A percentile compares a stretch with the other conserved stretches of the same genome.
phyloP scores from a whole-genome alignment of 345 rosid genomes.

The Camelina hispida region DNA sequence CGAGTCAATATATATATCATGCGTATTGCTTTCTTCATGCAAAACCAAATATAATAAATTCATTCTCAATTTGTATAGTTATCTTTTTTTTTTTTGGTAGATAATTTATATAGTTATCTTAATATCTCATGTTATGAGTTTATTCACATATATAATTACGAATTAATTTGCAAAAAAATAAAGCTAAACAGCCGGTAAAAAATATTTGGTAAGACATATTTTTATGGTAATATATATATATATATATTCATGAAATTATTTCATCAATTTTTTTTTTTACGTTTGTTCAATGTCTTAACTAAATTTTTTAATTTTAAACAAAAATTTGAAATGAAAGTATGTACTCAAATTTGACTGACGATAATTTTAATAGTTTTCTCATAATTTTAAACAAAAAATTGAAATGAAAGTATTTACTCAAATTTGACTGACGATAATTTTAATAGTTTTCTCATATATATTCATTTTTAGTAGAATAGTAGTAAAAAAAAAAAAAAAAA shows the following conservation, averaged over 20 bases:
- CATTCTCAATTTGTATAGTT: not conserved
- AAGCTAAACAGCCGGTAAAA: not conserved
- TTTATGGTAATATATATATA: not conserved
- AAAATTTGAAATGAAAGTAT: too few species aligned
- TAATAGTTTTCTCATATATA: not conserved
- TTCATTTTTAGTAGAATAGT: not conserved
- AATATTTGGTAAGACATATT: not conserved
- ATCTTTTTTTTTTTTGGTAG: too few species aligned
- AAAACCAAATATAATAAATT: not conserved
- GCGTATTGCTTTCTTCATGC: conserved; percentile 20
- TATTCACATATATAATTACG: not conserved
- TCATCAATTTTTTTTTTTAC: too few species aligned
- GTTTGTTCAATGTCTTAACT: too few species aligned
- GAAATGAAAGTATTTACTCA: not conserved
- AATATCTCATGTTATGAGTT: not conserved
- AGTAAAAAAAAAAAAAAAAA: not conserved
- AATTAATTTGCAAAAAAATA: not conserved
- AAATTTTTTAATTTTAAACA: too few species aligned
- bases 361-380: not conserved
- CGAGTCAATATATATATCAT: conserved; percentile 6
- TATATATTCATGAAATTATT: too few species aligned
- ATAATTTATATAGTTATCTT: not conserved
- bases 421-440: not conserved
- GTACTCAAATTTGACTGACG: not conserved
- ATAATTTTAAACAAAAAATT: not conserved